Evolutionary conservation across 805 yeast genomes (phyloP).

Genomic region (Millerozyma acaciae): DNA sequence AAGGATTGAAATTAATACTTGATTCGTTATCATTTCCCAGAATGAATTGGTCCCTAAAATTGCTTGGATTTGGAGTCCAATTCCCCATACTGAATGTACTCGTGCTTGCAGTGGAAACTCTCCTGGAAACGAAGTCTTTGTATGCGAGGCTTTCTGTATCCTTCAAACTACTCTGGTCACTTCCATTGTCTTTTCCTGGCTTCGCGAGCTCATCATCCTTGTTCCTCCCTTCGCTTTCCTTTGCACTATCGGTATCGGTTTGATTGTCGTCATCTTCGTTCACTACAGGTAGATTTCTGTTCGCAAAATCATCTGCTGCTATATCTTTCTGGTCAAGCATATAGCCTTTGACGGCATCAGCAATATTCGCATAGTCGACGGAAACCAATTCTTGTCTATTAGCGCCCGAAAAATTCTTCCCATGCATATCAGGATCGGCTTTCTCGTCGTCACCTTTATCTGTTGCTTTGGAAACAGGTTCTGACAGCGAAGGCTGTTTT

Average conservation of each 20-base stretch:
- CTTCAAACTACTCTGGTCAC: constrained; percentile 1
- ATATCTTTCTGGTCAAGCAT: constrained; percentile 15
- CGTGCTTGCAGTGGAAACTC: constrained; percentile 33
- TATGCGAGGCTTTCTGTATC: background rate
- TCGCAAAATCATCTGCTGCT: constrained; percentile 1
- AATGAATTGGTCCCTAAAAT: constrained; percentile 47
- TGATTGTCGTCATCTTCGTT: too few species aligned
- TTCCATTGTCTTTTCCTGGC: constrained; percentile 3
- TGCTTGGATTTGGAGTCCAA: constrained; percentile 59
- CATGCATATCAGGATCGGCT: constrained; percentile 17
- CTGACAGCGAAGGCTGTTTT: constrained; percentile 19
- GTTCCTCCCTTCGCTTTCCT: too few species aligned
- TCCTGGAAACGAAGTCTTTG: constrained; percentile 16
- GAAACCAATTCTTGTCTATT: constrained; percentile 17
- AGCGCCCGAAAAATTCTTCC: background rate
- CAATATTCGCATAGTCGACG: constrained; percentile 25
- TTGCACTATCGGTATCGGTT: background rate
- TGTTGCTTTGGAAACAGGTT: constrained; percentile 17
- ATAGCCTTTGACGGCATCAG: constrained; percentile 31
- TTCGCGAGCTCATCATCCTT: too few species aligned
- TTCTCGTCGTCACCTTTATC: constrained; percentile 14
- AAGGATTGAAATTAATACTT: constrained; percentile 22
- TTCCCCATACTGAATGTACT: constrained; percentile 44
- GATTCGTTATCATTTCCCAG: constrained; percentile 41
- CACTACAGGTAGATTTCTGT: background rate